Evolutionary conservation across 495 filamentous ascomycete species (phyloP).

Genomic region (Diplogelasinospora grovesii): DNA sequence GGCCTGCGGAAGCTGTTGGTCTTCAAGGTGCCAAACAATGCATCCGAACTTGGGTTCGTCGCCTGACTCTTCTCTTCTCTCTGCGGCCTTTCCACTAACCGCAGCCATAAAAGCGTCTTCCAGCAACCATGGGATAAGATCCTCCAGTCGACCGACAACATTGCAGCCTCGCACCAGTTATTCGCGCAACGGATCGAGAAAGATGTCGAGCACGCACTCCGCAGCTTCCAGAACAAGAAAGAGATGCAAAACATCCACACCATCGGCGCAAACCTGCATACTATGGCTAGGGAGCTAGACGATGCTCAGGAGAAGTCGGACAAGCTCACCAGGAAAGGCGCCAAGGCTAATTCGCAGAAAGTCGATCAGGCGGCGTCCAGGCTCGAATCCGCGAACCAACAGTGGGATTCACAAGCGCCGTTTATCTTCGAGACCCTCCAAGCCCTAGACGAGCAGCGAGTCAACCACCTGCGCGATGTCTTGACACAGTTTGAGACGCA

Average conservation of each 20-base stretch:
- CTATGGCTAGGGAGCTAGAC: conserved; percentile 80
- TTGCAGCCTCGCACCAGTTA: conserved; percentile 77
- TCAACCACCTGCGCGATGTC: conserved; percentile 88
- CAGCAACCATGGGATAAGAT: conserved; percentile 90
- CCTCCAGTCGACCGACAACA: conserved; percentile 65
- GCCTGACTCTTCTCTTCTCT: conserved; percentile 4
- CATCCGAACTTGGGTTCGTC: conserved; percentile 76
- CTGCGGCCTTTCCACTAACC: conserved; percentile 11
- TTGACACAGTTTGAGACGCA: conserved; percentile 91
- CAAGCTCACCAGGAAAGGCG: conserved; percentile 74
- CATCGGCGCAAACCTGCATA: conserved; percentile 71
- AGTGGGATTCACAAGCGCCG: conserved; percentile 95
- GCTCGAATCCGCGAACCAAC: conserved; percentile 67
- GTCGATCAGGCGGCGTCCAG: conserved; percentile 68
- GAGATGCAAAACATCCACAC: conserved; percentile 82
- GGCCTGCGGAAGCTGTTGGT: conserved; percentile 73
- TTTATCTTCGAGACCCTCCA: conserved; percentile 95
- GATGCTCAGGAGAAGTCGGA: conserved; percentile 78
- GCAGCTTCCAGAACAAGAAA: conserved; percentile 58
- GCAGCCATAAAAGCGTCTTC: conserved; percentile 62
- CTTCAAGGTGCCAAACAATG: conserved; percentile 64
- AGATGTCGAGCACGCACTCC: conserved; percentile 82
- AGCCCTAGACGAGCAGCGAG: conserved; percentile 77
- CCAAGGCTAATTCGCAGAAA: conserved; percentile 71
- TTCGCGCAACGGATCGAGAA: conserved; percentile 81